A percentile compares a stretch with the other conserved stretches of the same genome.
Evolutionary conservation across 148 eudicot genomes (phyloP).

Genomic region (Chenopodium formosanum): DNA sequence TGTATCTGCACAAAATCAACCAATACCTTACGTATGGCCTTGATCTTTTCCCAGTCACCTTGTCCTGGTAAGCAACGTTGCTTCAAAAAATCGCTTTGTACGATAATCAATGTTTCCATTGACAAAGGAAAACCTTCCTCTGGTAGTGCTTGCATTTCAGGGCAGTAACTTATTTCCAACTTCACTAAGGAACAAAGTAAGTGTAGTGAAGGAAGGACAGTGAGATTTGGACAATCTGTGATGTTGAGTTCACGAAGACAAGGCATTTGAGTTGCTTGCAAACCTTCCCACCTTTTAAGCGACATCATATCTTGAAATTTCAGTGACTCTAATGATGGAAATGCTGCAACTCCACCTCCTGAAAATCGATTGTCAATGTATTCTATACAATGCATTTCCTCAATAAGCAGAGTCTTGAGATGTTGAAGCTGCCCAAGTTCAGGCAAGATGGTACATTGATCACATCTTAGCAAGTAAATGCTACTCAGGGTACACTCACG

Average conservation of each 20-base stretch:
- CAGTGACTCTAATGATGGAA: slow-evolving; percentile 14
- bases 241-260: slow-evolving; percentile 10
- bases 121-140: slow-evolving; percentile 21
- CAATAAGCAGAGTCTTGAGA: slow-evolving; percentile 16
- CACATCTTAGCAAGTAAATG: slow-evolving; percentile 18
- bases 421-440: slow-evolving; percentile 17
- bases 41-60: slow-evolving; percentile 16
- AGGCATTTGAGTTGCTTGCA: slow-evolving; percentile 13
- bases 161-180: slow-evolving; percentile 15
- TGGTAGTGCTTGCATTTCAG: slow-evolving; percentile 19
- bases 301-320: slow-evolving; percentile 12
- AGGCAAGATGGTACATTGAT: slow-evolving; percentile 20
- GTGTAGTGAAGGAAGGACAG: slow-evolving; percentile 12
- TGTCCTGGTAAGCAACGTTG: slow-evolving; percentile 4
- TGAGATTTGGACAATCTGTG: slow-evolving; percentile 13
- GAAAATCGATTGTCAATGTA: neutral
- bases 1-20: slow-evolving; percentile 8
- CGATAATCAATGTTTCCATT: slow-evolving; percentile 18
- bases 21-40: neutral
- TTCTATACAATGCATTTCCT: slow-evolving; percentile 17
- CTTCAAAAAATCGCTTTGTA: slow-evolving; percentile 13
- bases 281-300: slow-evolving; percentile 16
- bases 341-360: neutral
- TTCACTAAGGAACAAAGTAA: neutral
- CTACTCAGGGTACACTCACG: slow-evolving; percentile 8